These are phyloP conservation scores for Hypoxylon subgilvum DNA, from an alignment of 495 filamentous ascomycete genomes.

Conservation along the genomic window DNA sequence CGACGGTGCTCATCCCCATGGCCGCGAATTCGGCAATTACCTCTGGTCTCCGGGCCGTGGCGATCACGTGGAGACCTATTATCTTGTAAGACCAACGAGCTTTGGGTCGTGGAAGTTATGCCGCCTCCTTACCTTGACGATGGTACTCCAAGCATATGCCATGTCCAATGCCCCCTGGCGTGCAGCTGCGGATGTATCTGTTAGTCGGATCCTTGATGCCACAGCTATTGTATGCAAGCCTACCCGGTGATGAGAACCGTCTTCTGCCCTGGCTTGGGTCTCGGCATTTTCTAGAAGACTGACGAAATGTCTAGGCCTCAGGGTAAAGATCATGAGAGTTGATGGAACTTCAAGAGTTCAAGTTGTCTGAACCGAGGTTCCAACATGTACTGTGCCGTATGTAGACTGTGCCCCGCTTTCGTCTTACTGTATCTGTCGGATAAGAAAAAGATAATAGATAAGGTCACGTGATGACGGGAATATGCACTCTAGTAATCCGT, in stretches of 20 bases:
- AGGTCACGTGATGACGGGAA: too few species aligned
- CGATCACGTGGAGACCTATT: constrained; percentile 59
- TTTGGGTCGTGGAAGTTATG: background rate
- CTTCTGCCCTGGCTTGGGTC: constrained; percentile 48
- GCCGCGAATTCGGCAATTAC: constrained; percentile 52
- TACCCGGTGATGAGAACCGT: constrained; percentile 61
- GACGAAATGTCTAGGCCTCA: background rate
- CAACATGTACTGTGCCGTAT: too few species aligned
- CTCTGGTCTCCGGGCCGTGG: constrained; percentile 57
- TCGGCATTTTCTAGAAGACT: constrained; percentile 15
- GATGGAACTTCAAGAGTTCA: too few species aligned
- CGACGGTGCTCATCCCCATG: constrained; percentile 54
- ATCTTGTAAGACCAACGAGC: background rate
- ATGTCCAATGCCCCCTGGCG: constrained; percentile 61
- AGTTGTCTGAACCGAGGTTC: too few species aligned
- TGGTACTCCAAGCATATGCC: constrained; percentile 58
- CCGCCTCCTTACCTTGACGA: constrained; percentile 50
- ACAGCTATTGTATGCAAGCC: background rate
- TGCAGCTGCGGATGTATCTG: constrained; percentile 47
- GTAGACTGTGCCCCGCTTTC: too few species aligned
- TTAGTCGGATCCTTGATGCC: background rate
- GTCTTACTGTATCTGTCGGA: too few species aligned
- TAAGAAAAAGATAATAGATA: too few species aligned
- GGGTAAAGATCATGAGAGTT: too few species aligned
- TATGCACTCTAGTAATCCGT: too few species aligned